A percentile compares a stretch with the other conserved stretches of the same genome.
These are phyloP conservation scores for Paecilomyces variotii DNA, from an alignment of 2,329 filamentous ascomycete genomes.

Conservation along the genomic window DNA sequence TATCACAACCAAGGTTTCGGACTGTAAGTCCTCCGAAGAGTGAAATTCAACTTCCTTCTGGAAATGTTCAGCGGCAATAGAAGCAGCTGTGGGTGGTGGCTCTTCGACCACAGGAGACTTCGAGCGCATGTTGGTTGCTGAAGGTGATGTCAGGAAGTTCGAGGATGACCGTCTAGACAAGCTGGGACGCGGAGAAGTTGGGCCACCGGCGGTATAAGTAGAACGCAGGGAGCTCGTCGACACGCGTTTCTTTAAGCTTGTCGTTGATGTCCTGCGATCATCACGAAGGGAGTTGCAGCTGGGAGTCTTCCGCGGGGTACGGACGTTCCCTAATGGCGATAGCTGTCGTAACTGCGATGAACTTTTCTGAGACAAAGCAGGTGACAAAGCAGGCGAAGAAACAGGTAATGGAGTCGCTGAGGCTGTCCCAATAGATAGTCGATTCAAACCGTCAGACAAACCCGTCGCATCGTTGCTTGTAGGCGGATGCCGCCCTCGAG, in stretches of 20 bases:
- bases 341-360: slow-evolving; percentile 7
- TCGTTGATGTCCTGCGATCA: slow-evolving; percentile 26
- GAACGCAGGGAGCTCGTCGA: slow-evolving; percentile 33
- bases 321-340: slow-evolving; percentile 10
- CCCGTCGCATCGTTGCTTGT: slow-evolving; percentile 12
- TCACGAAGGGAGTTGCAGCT: slow-evolving; percentile 30
- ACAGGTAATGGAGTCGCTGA: slow-evolving; percentile 16
- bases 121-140: slow-evolving; percentile 18
- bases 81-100: slow-evolving; percentile 39
- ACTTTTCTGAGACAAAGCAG: slow-evolving; percentile 3
- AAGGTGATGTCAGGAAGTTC: slow-evolving; percentile 16
- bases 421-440: slow-evolving; percentile 18
- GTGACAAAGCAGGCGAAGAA: slow-evolving; percentile 16
- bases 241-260: slow-evolving; percentile 30
- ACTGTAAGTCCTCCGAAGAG: slow-evolving; percentile 35
- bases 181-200: slow-evolving; percentile 21
- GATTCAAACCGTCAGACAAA: slow-evolving; percentile 17
- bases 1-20: slow-evolving; percentile 71
- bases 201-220: slow-evolving; percentile 16
- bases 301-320: slow-evolving; percentile 21
- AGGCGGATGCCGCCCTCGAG: slow-evolving; percentile 1
- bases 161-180: slow-evolving; percentile 28
- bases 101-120: slow-evolving; percentile 18
- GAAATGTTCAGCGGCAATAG: slow-evolving; percentile 62
- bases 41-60: slow-evolving; percentile 60